A percentile compares a stretch with the other conserved stretches of the same genome.
Evolutionary conservation across 2,329 filamentous ascomycete species (phyloP).

Genomic region (Cercospora janseana): DNA sequence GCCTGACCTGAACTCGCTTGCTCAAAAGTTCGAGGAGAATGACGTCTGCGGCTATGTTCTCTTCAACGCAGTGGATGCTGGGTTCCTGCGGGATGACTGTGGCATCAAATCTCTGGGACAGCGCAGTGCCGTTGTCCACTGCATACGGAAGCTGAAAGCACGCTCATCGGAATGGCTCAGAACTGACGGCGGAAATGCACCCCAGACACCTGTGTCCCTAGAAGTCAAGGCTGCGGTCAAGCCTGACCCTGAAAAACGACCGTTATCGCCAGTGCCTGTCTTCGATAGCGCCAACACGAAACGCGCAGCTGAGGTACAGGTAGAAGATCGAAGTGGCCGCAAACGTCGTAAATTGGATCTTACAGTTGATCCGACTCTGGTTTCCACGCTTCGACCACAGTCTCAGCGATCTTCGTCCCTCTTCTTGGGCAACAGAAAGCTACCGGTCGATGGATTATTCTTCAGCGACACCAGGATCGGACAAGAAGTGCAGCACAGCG

Average conservation of each 20-base stretch:
- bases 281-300: conserved; percentile 22
- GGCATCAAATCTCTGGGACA: conserved; percentile 59
- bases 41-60: conserved; percentile 65
- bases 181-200: conserved; percentile 4
- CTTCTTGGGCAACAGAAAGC: conserved; percentile 25
- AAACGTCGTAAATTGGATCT: conserved; percentile 39
- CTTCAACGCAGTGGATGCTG: conserved; percentile 53
- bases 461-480: conserved; percentile 35
- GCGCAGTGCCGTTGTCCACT: conserved; percentile 56
- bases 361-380: not conserved
- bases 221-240: conserved; percentile 15
- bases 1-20: conserved; percentile 55
- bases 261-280: conserved; percentile 3
- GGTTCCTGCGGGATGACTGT: conserved; percentile 54
- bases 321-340: conserved; percentile 33
- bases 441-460: conserved; percentile 38
- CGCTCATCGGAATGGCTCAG: conserved; percentile 6
- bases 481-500: conserved; percentile 22
- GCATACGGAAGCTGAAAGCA: conserved; percentile 55
- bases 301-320: conserved; percentile 30
- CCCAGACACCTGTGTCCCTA: conserved; percentile 20
- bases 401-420: not conserved
- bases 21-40: conserved; percentile 57
- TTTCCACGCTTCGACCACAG: not conserved
- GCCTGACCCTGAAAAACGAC: conserved; percentile 6